These are phyloP conservation scores for Amylocystis lapponica DNA, from an alignment of 768 basidiomycete genomes.

Conservation along the genomic window DNA sequence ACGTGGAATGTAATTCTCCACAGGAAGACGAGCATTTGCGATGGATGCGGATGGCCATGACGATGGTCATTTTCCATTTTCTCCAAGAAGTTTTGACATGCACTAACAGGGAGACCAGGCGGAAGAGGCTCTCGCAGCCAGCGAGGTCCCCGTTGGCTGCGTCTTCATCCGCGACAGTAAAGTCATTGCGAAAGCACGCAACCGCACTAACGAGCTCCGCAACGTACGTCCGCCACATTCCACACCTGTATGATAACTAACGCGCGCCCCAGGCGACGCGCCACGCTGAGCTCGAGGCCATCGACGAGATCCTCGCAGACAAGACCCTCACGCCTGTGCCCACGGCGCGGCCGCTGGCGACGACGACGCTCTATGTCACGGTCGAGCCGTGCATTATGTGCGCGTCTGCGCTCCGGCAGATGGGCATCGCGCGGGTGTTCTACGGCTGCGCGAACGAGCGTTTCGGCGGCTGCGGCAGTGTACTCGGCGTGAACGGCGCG, in stretches of 20 bases:
- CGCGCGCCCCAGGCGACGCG: slow-evolving; percentile 68
- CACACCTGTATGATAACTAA: neutral
- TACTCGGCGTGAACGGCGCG: slow-evolving; percentile 83
- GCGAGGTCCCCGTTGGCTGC: slow-evolving; percentile 96
- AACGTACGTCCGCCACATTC: slow-evolving; percentile 52
- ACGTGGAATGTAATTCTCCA: neutral
- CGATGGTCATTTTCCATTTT: slow-evolving; percentile 47
- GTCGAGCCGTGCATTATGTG: slow-evolving; percentile 99
- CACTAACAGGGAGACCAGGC: slow-evolving; percentile 39
- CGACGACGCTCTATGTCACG: slow-evolving; percentile 91
- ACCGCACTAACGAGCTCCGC: slow-evolving; percentile 88
- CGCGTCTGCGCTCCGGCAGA: slow-evolving; percentile 88
- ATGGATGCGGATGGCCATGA: slow-evolving; percentile 80
- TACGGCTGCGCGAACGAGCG: slow-evolving; percentile 95
- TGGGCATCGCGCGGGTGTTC: slow-evolving; percentile 85
- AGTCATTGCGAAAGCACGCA: slow-evolving; percentile 82
- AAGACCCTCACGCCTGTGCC: slow-evolving; percentile 45
- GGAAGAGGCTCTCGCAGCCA: slow-evolving; percentile 75
- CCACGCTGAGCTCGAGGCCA: slow-evolving; percentile 96
- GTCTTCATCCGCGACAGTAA: slow-evolving; percentile 79
- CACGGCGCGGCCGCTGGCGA: slow-evolving; percentile 57
- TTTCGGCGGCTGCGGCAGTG: slow-evolving; percentile 96
- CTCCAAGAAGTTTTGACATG: too few species aligned
- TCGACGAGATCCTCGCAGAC: slow-evolving; percentile 78
- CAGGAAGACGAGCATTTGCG: slow-evolving; percentile 27